Evolutionary conservation across 192 early-diverging fungal genomes (phyloP), one percentile per base, ranked within the genome.

Genomic region (Rhizophagus clarus): DNA sequence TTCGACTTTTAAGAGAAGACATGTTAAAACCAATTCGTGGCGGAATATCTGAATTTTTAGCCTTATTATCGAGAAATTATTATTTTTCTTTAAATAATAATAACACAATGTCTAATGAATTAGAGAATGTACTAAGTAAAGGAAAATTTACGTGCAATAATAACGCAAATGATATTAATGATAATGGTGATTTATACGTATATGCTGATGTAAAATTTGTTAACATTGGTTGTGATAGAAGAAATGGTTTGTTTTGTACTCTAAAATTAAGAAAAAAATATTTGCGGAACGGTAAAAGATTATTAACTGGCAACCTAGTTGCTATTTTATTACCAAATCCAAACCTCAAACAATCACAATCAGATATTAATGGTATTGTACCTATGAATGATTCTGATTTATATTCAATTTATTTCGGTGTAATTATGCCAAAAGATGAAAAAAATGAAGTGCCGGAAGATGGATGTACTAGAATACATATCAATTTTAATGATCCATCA

Each of bases 1-100:
- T 91, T 74, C 88, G 90, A 0, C 79, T 92, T 9, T 82, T 90
- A 24, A 77, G 91, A 15, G 90, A 92, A 67, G 91, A 92, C 32
- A 81, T 90, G 80, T 69, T 91, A 34, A 76, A 81, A 11, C 62
- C 89, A 32, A 24, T 91, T 2, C 81, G 86, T 0, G 74, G 60
- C 8, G 85, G 88, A 3, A 69, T 92, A 10, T 42, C 56, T 26
- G 73, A 80, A 20, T 90, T 90, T 77, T 20, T 90, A 2, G 56
- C 64, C 6, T 74, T 85, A 0, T 66, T 68, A 2, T 66, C 68
- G 17, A 76, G 29, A 20, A 15, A 15, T 20, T 51, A 15, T 12
- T 15, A 20, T 3, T 22, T 72, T 14, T 51, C 56, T 20, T 72
- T 64, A 20, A 67, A 83, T 14, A 82, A 86, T 20, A 31, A 34